These are phyloP conservation scores for Aechmea fasciata DNA, from an alignment of 176 grass and related monocot species.

Conservation along the genomic window DNA sequence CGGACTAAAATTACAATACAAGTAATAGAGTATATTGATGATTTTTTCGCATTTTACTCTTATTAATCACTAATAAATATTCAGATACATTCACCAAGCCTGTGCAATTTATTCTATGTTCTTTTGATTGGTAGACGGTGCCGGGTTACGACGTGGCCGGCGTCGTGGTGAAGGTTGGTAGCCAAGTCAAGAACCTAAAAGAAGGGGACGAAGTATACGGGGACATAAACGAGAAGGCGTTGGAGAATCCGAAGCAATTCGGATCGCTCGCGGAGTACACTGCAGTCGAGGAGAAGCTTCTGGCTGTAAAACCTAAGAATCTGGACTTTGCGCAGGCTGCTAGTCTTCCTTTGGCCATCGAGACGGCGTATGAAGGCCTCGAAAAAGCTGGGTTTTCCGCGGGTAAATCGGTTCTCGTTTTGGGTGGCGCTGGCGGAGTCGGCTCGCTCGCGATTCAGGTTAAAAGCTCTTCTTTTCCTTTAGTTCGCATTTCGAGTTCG, in stretches of 20 bases:
- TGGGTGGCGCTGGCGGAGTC: constrained; percentile 78
- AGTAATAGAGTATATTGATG: too few species aligned
- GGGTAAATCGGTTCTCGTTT: constrained; percentile 70
- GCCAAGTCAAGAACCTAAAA: constrained; percentile 47
- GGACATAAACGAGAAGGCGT: constrained; percentile 75
- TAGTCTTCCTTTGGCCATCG: constrained; percentile 48
- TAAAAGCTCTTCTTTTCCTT: neutral
- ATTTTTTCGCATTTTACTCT: too few species aligned
- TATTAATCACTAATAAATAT: too few species aligned
- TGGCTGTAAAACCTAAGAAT: constrained; percentile 58
- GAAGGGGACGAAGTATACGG: constrained; percentile 94
- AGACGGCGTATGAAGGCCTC: constrained; percentile 66
- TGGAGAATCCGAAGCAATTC: constrained; percentile 71
- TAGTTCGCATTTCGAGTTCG: too few species aligned
- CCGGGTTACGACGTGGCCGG: constrained; percentile 85
- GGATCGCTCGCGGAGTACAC: constrained; percentile 85
- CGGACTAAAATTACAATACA: too few species aligned
- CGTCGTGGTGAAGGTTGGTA: constrained; percentile 68
- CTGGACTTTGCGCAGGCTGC: constrained; percentile 71
- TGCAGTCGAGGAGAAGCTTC: constrained; percentile 75
- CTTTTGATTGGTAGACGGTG: constrained; percentile 46
- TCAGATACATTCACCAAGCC: too few species aligned
- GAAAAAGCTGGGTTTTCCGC: constrained; percentile 43
- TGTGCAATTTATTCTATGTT: neutral
- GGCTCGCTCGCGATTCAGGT: constrained; percentile 88